Evolutionary conservation across 495 filamentous ascomycete species (phyloP), one percentile per base, ranked within the genome.

Genomic region (Extremus antarcticus): DNA sequence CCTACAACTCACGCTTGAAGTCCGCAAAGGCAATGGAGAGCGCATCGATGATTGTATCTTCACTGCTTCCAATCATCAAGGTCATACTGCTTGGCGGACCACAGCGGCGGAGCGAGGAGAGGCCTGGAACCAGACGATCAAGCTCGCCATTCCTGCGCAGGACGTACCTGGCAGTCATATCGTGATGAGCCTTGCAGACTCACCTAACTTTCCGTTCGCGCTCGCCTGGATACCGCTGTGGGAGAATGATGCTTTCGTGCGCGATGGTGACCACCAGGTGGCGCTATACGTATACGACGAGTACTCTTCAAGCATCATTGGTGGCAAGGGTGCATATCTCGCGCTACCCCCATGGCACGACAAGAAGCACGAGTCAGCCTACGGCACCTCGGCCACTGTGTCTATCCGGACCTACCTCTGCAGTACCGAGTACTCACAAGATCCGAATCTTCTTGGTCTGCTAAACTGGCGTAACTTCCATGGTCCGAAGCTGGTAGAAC

Each of bases 371-470:
- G 83, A 86, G 63, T 72, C 77, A 43, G 77, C 88, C 9, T 87
- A 83, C 3, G 87, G 85, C 0, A 86, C 88, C 11, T 66, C 84
- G 53, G 86, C 91, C 16, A 82, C 80, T 41, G 66, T 99, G 35
- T 81, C 79, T 40, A 70, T 95, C 1, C 81, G 89, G 54, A 96
- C 90, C 0, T 90, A 90, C 64, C 79, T 99, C 15, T 95, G 91
- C 75, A 97, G 92, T 70, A 99, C 94, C 0, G 79, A 83, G 58
- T 95, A 95, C 67, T 95, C 90, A 0, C 92, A 99, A 59, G 90
- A 99, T 67, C 86, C 90, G 60, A 82, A 86, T 25, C 77, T 99
- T 15, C 72, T 96, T 40, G 84, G 86, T 20, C 73, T 99, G 21
- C 64, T 96, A 17, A 86, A 84, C 55, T 97, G 94, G 91, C 87